Evolutionary conservation across 495 filamentous ascomycete species (phyloP).

Genomic region (Xylaria venustula): DNA sequence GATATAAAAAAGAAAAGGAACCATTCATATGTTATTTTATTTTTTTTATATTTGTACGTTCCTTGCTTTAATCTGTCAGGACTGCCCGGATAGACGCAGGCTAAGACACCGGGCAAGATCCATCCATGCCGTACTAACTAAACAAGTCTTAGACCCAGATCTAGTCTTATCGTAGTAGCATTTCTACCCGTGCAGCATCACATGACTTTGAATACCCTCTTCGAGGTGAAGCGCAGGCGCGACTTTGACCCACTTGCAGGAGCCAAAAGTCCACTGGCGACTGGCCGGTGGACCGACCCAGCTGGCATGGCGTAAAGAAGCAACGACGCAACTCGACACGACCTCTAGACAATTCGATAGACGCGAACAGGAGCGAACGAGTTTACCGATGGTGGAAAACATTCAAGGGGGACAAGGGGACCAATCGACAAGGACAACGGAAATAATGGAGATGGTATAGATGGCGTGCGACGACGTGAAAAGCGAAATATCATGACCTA

Average conservation of each 20-base stretch:
- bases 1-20: too few relatives aligned
- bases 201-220: too few relatives aligned
- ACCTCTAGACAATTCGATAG: neutral
- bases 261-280: neutral
- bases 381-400: neutral
- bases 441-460: neutral
- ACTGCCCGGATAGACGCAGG: too few relatives aligned
- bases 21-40: too few relatives aligned
- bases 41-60: too few relatives aligned
- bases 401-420: neutral
- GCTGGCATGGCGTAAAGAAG: neutral
- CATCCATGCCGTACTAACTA: neutral
- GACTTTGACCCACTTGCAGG: conserved; percentile 5
- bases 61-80: too few relatives aligned
- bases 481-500: conserved; percentile 39
- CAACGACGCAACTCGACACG: conserved; percentile 1
- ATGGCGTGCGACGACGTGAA: conserved; percentile 20
- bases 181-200: neutral
- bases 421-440: neutral
- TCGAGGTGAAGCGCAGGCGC: neutral
- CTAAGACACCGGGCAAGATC: neutral
- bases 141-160: too few relatives aligned
- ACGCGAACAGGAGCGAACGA: neutral
- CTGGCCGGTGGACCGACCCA: neutral
- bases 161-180: too few relatives aligned